Conservation (phyloP, 306 rosid species). For the Boehmeria nivea region DNA sequence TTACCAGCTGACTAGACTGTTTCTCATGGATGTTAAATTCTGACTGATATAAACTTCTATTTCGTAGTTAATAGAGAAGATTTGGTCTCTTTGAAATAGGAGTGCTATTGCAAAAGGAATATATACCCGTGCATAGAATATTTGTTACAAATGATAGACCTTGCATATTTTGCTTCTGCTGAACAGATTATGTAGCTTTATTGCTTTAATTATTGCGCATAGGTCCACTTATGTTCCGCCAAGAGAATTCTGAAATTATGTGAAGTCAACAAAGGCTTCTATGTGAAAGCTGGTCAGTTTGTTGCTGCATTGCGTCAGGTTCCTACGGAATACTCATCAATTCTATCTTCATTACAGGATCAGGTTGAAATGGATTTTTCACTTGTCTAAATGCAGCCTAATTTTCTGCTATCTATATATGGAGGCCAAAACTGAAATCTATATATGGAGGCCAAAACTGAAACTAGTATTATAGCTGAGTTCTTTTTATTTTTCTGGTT, state of each 20-base stretch:
- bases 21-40: too few relatives aligned
- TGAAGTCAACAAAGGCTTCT: slow-evolving; percentile 80
- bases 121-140: too few relatives aligned
- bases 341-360: slow-evolving; percentile 66
- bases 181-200: neutral
- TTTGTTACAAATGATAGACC: too few relatives aligned
- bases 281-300: slow-evolving; percentile 92
- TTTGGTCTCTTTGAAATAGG: too few relatives aligned
- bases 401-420: neutral
- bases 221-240: slow-evolving; percentile 85
- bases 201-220: slow-evolving; percentile 17
- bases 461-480: too few relatives aligned
- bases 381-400: neutral
- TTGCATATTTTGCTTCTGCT: neutral
- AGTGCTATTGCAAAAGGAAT: too few relatives aligned
- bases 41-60: too few relatives aligned
- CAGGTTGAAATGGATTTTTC: slow-evolving; percentile 41
- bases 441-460: slow-evolving; percentile 12
- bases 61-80: too few relatives aligned
- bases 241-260: slow-evolving; percentile 60
- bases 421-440: neutral
- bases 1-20: too few relatives aligned
- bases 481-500: slow-evolving; percentile 9
- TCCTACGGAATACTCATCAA: slow-evolving; percentile 71
- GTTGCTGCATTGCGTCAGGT: slow-evolving; percentile 59